A percentile compares a stretch with the other conserved stretches of the same genome.
Evolutionary conservation across 2,329 filamentous ascomycete genomes (phyloP).

Genomic region (Diaporthe capsici): DNA sequence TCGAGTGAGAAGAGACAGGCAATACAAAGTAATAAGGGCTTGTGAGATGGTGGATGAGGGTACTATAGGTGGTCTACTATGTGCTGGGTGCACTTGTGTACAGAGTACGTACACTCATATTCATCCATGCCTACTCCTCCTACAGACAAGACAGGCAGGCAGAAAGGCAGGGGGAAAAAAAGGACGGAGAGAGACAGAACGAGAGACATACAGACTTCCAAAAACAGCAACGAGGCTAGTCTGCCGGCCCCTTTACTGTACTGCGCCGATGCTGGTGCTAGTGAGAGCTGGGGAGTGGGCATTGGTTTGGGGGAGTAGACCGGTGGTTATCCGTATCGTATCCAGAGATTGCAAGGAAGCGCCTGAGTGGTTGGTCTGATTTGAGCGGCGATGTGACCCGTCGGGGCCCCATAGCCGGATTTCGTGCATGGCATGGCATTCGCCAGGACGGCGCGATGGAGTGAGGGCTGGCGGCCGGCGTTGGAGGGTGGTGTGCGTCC

Average conservation of each 20-base stretch:
- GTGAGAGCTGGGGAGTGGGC: conserved; percentile 12
- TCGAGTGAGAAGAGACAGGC: background rate
- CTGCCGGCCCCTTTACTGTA: conserved; percentile 26
- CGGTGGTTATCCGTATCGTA: conserved; percentile 38
- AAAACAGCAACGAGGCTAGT: conserved; percentile 24
- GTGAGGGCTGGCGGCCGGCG: conserved; percentile 9
- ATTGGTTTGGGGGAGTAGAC: conserved; percentile 11
- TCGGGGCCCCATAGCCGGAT: conserved; percentile 32
- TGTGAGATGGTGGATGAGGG: conserved; percentile 1
- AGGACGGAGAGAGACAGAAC: background rate
- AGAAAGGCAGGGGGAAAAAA: background rate
- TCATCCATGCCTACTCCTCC: background rate
- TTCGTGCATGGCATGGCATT: conserved; percentile 34
- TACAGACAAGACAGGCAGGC: background rate
- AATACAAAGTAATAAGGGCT: background rate
- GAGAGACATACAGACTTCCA: conserved; percentile 15
- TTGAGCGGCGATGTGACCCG: conserved; percentile 29
- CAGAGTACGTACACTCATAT: background rate
- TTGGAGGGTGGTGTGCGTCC: conserved; percentile 9
- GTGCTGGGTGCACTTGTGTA: background rate
- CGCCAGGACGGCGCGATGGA: conserved; percentile 28
- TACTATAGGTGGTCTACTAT: background rate
- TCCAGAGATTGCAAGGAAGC: conserved; percentile 37
- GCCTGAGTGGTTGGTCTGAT: conserved; percentile 31
- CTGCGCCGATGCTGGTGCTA: conserved; percentile 30